Evolutionary conservation across 257 asterid genomes (phyloP).

Genomic region (Solanum dulcamara): DNA sequence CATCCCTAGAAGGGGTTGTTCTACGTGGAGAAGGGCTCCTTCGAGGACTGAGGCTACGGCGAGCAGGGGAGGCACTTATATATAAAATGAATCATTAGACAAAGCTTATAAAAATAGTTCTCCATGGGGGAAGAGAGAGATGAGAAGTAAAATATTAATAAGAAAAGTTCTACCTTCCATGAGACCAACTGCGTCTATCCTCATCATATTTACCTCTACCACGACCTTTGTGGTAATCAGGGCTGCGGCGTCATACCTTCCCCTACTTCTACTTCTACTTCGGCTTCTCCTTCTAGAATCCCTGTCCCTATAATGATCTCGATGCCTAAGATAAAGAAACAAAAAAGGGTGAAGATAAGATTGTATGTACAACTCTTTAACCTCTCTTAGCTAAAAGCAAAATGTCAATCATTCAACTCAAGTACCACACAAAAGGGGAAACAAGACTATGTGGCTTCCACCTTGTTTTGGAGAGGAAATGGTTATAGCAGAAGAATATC

Average conservation of each 20-base stretch:
- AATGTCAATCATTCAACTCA: background rate
- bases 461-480: background rate
- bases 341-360: background rate
- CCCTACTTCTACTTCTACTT: constrained; percentile 68
- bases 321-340: constrained; percentile 9
- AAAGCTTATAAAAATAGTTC: background rate
- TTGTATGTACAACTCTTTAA: background rate
- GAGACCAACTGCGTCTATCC: constrained; percentile 64
- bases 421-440: background rate
- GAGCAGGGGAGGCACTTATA: constrained; percentile 69
- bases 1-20: constrained; percentile 44
- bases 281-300: constrained; percentile 67
- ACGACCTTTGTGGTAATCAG: constrained; percentile 58
- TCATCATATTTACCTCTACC: constrained; percentile 67
- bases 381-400: background rate
- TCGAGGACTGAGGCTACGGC: constrained; percentile 61
- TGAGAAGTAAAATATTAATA: background rate
- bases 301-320: constrained; percentile 50
- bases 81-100: background rate
- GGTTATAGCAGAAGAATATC: background rate
- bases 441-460: background rate
- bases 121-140: background rate
- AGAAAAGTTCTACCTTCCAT: constrained; percentile 42
- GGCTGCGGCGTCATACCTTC: constrained; percentile 59
- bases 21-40: constrained; percentile 62